Conservation (phyloP, 1,284 basidiomycete species). For the Sporisorium sorghi region DNA sequence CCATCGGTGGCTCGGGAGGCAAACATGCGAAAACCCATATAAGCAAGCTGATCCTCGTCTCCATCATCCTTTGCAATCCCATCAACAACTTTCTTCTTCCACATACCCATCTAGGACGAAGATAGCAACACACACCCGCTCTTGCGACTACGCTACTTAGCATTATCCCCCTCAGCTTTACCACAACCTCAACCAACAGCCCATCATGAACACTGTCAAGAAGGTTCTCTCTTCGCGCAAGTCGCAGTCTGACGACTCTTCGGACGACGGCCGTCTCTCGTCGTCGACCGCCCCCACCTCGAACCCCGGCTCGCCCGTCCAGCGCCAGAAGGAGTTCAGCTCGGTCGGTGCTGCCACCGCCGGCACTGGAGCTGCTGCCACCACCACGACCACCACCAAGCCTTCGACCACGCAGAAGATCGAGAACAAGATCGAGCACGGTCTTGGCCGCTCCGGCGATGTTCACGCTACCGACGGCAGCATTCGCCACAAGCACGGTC, state of each 20-base stretch:
- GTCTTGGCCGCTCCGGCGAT: constrained; percentile 44
- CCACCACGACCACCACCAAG: constrained; percentile 9
- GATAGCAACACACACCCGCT: constrained; percentile 10
- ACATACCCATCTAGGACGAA: constrained; percentile 7
- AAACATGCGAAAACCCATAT: constrained; percentile 17
- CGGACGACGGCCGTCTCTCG: constrained; percentile 35
- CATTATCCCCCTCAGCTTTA: constrained; percentile 6
- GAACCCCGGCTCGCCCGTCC: constrained; percentile 35
- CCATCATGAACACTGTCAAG: constrained; percentile 51
- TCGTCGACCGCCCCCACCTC: constrained; percentile 43
- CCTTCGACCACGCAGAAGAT: constrained; percentile 31
- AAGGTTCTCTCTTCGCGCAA: constrained; percentile 44
- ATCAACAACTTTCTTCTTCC: constrained; percentile 17
- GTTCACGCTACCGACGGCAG: constrained; percentile 51
- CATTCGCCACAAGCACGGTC: constrained; percentile 48
- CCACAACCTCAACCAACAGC: background rate
- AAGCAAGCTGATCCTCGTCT: constrained; percentile 3
- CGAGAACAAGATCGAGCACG: constrained; percentile 45
- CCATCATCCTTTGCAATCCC: background rate
- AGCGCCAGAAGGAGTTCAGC: constrained; percentile 26
- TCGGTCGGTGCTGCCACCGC: constrained; percentile 15
- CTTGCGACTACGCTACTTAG: constrained; percentile 13
- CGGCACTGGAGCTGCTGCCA: constrained; percentile 3
- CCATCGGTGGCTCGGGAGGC: constrained; percentile 1
- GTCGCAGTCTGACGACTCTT: constrained; percentile 46